Base-by-base conservation (phyloP, 179 eudicot genomes). In the Nepenthes alata region DNA sequence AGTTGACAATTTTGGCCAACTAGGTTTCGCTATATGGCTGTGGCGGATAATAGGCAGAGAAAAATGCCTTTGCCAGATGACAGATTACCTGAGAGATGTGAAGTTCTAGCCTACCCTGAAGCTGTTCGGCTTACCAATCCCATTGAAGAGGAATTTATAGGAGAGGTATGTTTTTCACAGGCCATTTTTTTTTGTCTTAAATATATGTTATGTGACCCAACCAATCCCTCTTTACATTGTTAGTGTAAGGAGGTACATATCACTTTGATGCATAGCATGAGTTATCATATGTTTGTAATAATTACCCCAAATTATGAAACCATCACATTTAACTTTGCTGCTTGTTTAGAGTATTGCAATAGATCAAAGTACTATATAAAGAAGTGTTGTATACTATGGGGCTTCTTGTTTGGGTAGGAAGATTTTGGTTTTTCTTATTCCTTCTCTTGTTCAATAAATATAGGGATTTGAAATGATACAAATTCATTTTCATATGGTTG, bases 41-140 rank as follows among this genome's bases (percentile, higher is more conserved):
- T 85, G 64, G 74, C 86, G 11, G 96, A 93, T 62, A 71, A 82
- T 56, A 77, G 98, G 73, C 81, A 70, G 65, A 77, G 98, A 67
- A 72, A 67, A 57, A 84, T 93, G 96, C 98, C 98, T n/a, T 74
- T 85, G 60, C 96, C 98, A 2, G 96, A 89, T 38, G 96, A 93
- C 52, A 72, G 96, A 59, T 63, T 72, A 64, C 77, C 95, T 1
- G 81, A 72, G 59, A 77, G 93, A 69, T 78, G 95, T 65, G 79
- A 86, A 66, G 66, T 79, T 11, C 78, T 91, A 34, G 93, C 83
- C 48, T 91, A 84, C 62, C 83, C 91, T 11, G 98, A 93, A 80
- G 98, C 96, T 10, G 96, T 83, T 57, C 67, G 80, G n/a, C 86
- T 93, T 36, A 80, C 84, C 4, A 75, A 89, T 65, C 98, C 98